Evolutionary conservation across 306 rosid genomes (phyloP).

Genomic region (Malus fusca): DNA sequence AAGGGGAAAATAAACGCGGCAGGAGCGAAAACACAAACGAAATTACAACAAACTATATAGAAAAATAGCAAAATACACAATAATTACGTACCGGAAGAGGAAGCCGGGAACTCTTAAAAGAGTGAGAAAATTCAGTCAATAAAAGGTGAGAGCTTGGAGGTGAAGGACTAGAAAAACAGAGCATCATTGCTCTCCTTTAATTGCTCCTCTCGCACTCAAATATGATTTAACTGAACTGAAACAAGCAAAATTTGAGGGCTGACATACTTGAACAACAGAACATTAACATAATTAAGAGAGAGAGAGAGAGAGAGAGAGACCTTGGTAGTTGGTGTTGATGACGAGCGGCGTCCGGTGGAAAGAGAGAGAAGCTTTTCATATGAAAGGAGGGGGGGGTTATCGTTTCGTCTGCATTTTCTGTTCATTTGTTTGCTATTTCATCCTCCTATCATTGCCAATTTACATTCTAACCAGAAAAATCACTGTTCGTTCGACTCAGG

Average conservation of each 20-base stretch:
- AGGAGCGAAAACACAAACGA: not conserved
- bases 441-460: not conserved
- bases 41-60: not conserved
- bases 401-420: not conserved
- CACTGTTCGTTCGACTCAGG: not conserved
- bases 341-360: not conserved
- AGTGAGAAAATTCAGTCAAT: constrained; percentile 27
- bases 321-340: not conserved
- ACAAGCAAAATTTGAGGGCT: not conserved
- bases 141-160: constrained; percentile 38
- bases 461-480: not conserved
- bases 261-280: not conserved
- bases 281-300: not conserved
- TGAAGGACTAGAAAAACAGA: constrained; percentile 37
- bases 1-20: not conserved
- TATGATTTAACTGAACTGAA: not conserved
- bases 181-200: constrained; percentile 39
- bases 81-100: constrained; percentile 41
- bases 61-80: not conserved
- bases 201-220: constrained; percentile 17
- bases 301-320: not conserved
- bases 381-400: not conserved
- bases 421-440: not conserved
- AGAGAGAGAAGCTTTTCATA: not conserved
- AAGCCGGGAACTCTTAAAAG: constrained; percentile 39